A percentile compares a stretch with the other conserved stretches of the same genome.
Conservation (phyloP, 2,329 filamentous ascomycete species). For the Penicillium oxalicum region DNA sequence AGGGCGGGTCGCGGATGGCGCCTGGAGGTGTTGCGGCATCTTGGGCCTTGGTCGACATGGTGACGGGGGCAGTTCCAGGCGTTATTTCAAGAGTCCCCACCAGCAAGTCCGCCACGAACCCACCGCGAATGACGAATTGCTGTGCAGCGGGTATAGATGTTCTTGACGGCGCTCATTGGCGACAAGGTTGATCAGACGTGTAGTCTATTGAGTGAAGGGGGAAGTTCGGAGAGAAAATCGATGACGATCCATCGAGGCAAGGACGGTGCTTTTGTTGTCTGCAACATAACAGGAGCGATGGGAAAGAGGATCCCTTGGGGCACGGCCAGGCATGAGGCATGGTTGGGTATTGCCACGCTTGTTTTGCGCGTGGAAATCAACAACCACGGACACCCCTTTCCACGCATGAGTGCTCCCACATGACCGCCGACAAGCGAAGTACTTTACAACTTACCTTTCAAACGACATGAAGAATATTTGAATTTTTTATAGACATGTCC, state of each 20-base stretch:
- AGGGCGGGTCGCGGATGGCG: slow-evolving; percentile 17
- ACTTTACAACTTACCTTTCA: neutral
- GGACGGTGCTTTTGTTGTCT: too few species aligned
- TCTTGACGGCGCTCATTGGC: slow-evolving; percentile 8
- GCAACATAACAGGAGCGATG: too few species aligned
- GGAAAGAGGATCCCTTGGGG: neutral
- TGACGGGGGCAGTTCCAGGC: slow-evolving; percentile 21
- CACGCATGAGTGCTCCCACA: too few species aligned
- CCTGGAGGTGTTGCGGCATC: slow-evolving; percentile 17
- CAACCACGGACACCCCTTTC: neutral
- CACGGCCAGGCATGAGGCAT: slow-evolving; percentile 4
- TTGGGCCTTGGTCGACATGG: slow-evolving; percentile 28
- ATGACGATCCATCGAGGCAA: too few species aligned
- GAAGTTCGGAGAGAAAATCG: neutral
- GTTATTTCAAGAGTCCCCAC: slow-evolving; percentile 25
- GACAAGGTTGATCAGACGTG: neutral
- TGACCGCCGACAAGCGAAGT: neutral
- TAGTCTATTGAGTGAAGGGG: neutral
- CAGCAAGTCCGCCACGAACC: slow-evolving; percentile 9
- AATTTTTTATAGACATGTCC: too few species aligned
- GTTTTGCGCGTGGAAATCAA: neutral
- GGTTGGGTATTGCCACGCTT: neutral
- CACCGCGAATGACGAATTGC: slow-evolving; percentile 17
- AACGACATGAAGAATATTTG: too few species aligned
- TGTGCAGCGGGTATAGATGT: neutral